Evolutionary conservation across 345 rosid genomes (phyloP).

Genomic region (Heritiera fomes): DNA sequence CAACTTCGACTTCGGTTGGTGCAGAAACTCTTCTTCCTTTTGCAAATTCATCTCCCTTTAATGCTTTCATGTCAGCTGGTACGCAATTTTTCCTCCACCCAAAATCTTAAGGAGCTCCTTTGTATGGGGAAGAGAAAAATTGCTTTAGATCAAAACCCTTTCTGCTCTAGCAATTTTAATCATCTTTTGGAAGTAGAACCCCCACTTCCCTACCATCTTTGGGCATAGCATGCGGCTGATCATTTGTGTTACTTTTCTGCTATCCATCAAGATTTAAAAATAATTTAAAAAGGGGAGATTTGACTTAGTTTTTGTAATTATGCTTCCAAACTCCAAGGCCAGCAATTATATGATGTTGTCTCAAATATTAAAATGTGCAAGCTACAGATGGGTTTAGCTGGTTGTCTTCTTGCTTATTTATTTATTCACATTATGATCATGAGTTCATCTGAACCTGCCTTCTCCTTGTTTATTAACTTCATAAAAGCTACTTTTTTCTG

Average conservation of each 20-base stretch:
- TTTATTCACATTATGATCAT: slow-evolving; percentile 1
- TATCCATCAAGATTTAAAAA: neutral
- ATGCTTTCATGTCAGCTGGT: slow-evolving; percentile 53
- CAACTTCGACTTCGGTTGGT: slow-evolving; percentile 25
- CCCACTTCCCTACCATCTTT: neutral
- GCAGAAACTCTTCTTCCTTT: slow-evolving; percentile 40
- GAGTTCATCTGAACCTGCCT: slow-evolving; percentile 15
- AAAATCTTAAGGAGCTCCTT: slow-evolving; percentile 44
- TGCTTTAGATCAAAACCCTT: neutral
- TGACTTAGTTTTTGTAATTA: neutral
- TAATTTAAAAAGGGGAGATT: neutral
- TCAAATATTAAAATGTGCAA: slow-evolving; percentile 17
- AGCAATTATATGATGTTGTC: slow-evolving; percentile 28
- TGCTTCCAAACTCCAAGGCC: slow-evolving; percentile 17
- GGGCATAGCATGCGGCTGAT: neutral
- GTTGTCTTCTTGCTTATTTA: slow-evolving; percentile 39
- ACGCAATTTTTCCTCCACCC: slow-evolving; percentile 67
- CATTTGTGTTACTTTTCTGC: neutral
- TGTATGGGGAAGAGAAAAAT: neutral
- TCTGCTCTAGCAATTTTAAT: slow-evolving; percentile 5
- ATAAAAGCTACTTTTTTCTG: slow-evolving; percentile 24
- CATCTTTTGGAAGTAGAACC: neutral
- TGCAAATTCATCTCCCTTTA: slow-evolving; percentile 48
- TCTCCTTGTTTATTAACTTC: slow-evolving; percentile 38
- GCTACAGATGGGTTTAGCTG: slow-evolving; percentile 15